Evolutionary conservation across 768 basidiomycete species (phyloP), one percentile per base, ranked within the genome.

Genomic region (Terana coerulea): DNA sequence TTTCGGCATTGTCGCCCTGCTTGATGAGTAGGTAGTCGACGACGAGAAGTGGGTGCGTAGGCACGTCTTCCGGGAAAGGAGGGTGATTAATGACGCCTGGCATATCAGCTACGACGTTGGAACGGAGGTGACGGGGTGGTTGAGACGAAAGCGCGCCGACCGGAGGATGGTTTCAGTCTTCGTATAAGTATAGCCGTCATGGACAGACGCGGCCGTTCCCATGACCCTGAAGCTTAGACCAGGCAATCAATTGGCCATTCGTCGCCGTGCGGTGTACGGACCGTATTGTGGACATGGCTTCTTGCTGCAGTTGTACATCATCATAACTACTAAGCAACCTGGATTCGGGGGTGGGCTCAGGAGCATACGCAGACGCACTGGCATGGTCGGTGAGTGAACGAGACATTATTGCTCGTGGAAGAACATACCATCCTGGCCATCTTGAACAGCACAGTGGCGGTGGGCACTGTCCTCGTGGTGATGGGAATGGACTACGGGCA

Each of bases 1-100:
- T 60, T 59, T 78, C 78, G 1, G 47, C 49, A 8, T 59, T n/a
- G 25, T 76, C 67, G 0, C 71, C 61, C 0, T 58, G 58, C 22
- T 66, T 64, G 22, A 80, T 56, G 1, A 70, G 64, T 1, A 54
- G 59, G 43, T 66, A 78, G 60, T 79, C 78, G 47, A 80, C 65
- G 26, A 80, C 61, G 8, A 76, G 68, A 1, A 80, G 24, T 75
- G 74, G 0, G 72, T 73, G 4, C 0, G 73, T 73, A 3, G 64
- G 67, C 12, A 75, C 69, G 44, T 74, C 69, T 2, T 63, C 61
- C 0, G 78, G 77, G 58, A 79, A 79, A 19, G 37, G 47, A 15
- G 47, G 47, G 17, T n/a, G 21, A 5, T 59, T 51, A 0, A 57
- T 60, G 49, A 59, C 45, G 15, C 64, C 66, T 17, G 68, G 64